These are phyloP conservation scores for Phytophthora hybrid DNA, from an alignment of 352 stramenopile species.

Conservation along the genomic window DNA sequence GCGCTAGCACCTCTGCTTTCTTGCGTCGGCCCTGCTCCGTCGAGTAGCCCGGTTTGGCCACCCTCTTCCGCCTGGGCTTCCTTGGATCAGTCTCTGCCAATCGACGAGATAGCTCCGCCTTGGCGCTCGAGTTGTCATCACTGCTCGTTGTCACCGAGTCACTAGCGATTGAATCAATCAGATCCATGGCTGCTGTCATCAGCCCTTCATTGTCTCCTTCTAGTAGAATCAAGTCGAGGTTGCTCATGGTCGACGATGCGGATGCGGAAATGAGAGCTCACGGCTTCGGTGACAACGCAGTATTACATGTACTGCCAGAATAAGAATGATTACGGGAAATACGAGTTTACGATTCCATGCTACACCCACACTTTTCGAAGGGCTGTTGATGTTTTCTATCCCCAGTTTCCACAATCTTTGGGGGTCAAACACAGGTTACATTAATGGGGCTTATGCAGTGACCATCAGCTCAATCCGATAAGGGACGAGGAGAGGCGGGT, in stretches of 20 bases:
- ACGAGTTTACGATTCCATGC: not conserved
- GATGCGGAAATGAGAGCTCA: not conserved
- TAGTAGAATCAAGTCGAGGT: conserved; percentile 7
- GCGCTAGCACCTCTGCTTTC: conserved; percentile 10
- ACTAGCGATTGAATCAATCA: not conserved
- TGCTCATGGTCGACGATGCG: conserved; percentile 4
- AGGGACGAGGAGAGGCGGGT: too few species aligned
- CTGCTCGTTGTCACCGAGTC: not conserved
- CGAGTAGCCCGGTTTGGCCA: conserved; percentile 18
- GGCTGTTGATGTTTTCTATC: too few species aligned
- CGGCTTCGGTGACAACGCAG: not conserved
- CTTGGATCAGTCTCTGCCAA: not conserved
- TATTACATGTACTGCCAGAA: too few species aligned
- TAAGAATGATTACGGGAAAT: not conserved
- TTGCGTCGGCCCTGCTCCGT: conserved; percentile 16
- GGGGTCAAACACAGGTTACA: too few species aligned
- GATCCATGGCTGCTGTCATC: not conserved
- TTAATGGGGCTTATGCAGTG: too few species aligned
- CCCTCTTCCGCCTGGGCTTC: conserved; percentile 7
- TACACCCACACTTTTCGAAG: too few species aligned
- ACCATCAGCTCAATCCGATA: too few species aligned
- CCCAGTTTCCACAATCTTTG: too few species aligned
- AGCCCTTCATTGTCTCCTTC: conserved; percentile 3
- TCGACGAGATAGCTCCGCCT: not conserved
- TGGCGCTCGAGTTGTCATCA: not conserved